Percentiles rank a stretch among this genome's conserved stretches.
Evolutionary conservation across 1,284 basidiomycete species (phyloP).

Genomic region (Trichosporon faecale): DNA sequence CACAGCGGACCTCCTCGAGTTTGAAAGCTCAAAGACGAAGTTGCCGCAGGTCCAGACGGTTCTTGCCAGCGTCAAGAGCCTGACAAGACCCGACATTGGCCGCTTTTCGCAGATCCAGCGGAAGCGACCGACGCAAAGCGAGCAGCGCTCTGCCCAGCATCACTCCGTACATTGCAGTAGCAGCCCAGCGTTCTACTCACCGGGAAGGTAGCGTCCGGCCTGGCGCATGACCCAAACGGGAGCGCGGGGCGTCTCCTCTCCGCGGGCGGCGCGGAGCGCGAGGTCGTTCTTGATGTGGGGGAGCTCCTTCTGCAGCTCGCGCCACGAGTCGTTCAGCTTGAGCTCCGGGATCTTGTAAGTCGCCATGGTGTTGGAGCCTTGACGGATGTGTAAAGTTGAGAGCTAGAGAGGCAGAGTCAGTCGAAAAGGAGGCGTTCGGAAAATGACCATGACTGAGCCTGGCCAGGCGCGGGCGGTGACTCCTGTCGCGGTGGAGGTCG

Average conservation of each 20-base stretch:
- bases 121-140: too few relatives aligned
- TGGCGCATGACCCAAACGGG: constrained; percentile 99
- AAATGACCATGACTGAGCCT: background rate
- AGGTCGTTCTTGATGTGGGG: constrained; percentile 84
- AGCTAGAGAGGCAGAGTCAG: background rate
- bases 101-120: too few relatives aligned
- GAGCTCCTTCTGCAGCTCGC: constrained; percentile 29
- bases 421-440: constrained; percentile 6
- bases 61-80: too few relatives aligned
- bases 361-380: constrained; percentile 25
- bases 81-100: too few relatives aligned
- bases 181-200: constrained; percentile 55
- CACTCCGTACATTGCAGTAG: too few relatives aligned
- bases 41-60: too few relatives aligned
- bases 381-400: background rate
- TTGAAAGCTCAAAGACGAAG: too few relatives aligned
- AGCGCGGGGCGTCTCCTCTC: constrained; percentile 82
- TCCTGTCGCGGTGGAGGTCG: constrained; percentile 8
- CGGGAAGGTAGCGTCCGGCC: constrained; percentile 91
- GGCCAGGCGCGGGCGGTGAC: background rate
- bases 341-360: constrained; percentile 33
- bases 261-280: constrained; percentile 79
- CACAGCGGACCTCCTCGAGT: too few relatives aligned
- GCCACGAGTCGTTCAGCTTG: constrained; percentile 33
- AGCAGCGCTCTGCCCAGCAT: too few relatives aligned